Evolutionary conservation across 495 filamentous ascomycete species (phyloP).

Genomic region (Aspergillus haitiensis): DNA sequence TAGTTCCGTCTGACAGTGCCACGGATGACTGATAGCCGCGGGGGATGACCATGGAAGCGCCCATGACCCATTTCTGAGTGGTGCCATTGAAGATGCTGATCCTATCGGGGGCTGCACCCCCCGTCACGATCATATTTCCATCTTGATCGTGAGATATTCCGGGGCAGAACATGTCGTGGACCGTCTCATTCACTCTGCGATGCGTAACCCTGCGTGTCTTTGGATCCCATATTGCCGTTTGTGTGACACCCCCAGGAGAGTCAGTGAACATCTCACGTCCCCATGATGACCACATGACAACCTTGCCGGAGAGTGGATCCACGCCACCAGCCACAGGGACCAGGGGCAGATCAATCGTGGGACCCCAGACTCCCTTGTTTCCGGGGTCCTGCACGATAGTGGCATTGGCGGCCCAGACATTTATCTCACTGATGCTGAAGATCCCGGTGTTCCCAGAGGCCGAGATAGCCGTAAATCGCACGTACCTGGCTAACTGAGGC

Average conservation of each 20-base stretch:
- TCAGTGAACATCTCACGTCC: conserved; percentile 30
- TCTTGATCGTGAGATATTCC: conserved; percentile 53
- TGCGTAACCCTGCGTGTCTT: conserved; percentile 34
- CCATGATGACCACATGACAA: conserved; percentile 49
- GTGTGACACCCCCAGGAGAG: conserved; percentile 36
- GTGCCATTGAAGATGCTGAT: conserved; percentile 48
- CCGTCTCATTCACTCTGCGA: conserved; percentile 46
- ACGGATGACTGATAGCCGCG: conserved; percentile 60
- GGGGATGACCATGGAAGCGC: conserved; percentile 43
- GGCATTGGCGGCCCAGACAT: neutral
- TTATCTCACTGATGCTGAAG: neutral
- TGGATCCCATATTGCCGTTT: conserved; percentile 45
- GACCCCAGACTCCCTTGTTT: conserved; percentile 43
- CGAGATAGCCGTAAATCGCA: neutral
- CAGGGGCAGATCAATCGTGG: conserved; percentile 53
- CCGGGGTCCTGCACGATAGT: neutral
- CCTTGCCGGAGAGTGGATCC: conserved; percentile 34
- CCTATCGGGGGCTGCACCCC: conserved; percentile 44
- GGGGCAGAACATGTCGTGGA: conserved; percentile 65
- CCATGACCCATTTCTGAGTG: conserved; percentile 31
- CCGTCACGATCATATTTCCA: conserved; percentile 56
- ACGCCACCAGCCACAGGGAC: conserved; percentile 47
- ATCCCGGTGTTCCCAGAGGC: neutral
- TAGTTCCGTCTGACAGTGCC: conserved; percentile 52
- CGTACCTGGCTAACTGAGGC: neutral